Base-by-base conservation (phyloP, 2,329 filamentous ascomycete species). In the Ophiostoma angusticollis region DNA sequence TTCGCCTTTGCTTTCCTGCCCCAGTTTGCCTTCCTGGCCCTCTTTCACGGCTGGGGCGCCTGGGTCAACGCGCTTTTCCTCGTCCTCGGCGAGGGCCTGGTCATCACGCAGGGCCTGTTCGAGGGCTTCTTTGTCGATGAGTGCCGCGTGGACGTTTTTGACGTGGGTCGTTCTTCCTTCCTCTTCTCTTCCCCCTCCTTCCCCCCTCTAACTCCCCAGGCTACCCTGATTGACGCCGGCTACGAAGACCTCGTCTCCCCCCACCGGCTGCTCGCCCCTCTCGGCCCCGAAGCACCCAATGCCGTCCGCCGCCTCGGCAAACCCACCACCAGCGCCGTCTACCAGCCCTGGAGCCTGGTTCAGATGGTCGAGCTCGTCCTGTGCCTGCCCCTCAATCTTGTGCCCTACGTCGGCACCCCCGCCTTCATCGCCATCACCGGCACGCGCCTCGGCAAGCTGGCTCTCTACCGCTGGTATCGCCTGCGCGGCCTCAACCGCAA, bases 381-480 rank as follows among this genome's bases (percentile, higher is more conserved):
- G 22, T 78, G 80, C 51, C 67, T 87, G 2, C 82, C 91, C 1
- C 70, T 98, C 43, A 96, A 93, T 55, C 74, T 98, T 17, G 73
- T 96, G 13, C 89, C 89, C 0, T 74, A 80, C 33, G 72, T 85
- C 12, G 89, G 89, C 13, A 81, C 82, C 0, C 84, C 84, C 0
- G 69, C 91, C 45, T 98, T 95, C 56, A 71, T 98, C 44, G 60
- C 94, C 40, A 70, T 94, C 48, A 95, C 87, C 0, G 91, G 89
- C 1, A 84, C 87, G 33, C 71, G 89, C 19, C 75, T 85, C 5
- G 89, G 91, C 1, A 91, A 89, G 23, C 73, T 96, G 21, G 80
- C 91, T 40, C 87, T 95, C 50, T 91, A 87, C 66, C 70, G 91
- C 42, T 95, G 91, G 67, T 95, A 87, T 55, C 74, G 86, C 51